Base-by-base conservation (phyloP, 2,329 filamentous ascomycete species). In the Beauveria bassiana region DNA sequence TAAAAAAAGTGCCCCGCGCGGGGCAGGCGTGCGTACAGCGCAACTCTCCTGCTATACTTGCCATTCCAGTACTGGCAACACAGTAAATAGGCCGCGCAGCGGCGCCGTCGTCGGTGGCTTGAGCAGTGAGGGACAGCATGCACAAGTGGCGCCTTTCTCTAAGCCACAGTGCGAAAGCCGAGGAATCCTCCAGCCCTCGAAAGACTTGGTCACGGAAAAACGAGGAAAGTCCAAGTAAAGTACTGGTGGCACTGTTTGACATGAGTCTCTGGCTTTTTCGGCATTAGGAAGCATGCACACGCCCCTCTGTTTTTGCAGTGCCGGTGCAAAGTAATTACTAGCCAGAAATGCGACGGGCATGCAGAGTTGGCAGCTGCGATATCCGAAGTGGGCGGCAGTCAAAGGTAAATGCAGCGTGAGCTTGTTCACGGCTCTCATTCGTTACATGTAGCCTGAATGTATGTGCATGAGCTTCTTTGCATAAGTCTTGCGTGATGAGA, bases 251-350 rank as follows among this genome's bases (percentile, higher is more conserved):
- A 31, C 9, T 10, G 3, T 10, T 31, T 10, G 31, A 31, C 10
- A 31, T 31, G 9, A 31, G 31, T 31, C 22, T 49, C 46, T 49
- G 16, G 16, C 5, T 7, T 28, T 28, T 18, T 50, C 45, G 55
- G 55, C 31, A 58, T 45, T 40, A 34, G 50, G 6, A 20, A 56
- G 53, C 16, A 58, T 58, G 55, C 55, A 58, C 46, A 58, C 55
- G 34, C 55, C 47, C 26, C 26, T 31, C 47, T 31, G 14, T 10
- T 9, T 16, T 22, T 42, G 31, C n/a, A 53, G 31, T 38, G 31
- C 34, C 14, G 28, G 50, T 53, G n/a, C 50, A n/a, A 10, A 45
- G 16, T 42, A 28, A 10, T 42, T 14, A 5, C 9, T 18, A 12
- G 10, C 9, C 45, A 22, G 18, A 24, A 18, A 40, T 53, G 50